Base-by-base conservation (phyloP, 1,284 basidiomycete species). In the Athelia psychrophila region DNA sequence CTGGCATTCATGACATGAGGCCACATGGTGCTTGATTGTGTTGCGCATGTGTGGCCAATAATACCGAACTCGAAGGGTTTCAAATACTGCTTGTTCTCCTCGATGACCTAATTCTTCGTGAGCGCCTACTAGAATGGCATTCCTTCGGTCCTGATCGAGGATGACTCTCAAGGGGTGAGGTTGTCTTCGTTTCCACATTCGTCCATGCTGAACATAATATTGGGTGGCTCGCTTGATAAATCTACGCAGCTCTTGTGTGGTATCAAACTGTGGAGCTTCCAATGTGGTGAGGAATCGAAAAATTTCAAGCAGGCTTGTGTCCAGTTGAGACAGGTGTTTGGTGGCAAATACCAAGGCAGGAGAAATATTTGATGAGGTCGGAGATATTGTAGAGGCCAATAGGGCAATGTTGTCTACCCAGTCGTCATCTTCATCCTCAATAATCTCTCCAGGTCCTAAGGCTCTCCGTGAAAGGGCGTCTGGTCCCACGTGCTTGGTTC, bases 1-100 rank as follows among this genome's bases (percentile, higher is more conserved):
- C 49, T 75, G 72, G 48, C 74, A 76, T 33, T 62, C 36, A 38
- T 72, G 66, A 52, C 73, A 76, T 0, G 72, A 69, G 0, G 51
- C 24, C 2, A 75, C 51, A 50, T 64, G 70, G 62, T 65, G 66
- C 2, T 60, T 49, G 10, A 74, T 53, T 50, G 75, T 64, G 0
- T 51, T 40, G 2, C 60, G 47, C 15, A 66, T 13, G 1, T 51
- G 38, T 2, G 64, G 67, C 68, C 68, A 68, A 59, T 58, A 68
- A 52, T 68, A 66, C 2, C 60, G 53, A 30, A 57, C 51, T 0
- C 20, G 3, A 16, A 64, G 15, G 1, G 56, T 38, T 0, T 44
- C 54, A 3, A 36, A 24, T 0, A 58, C 62, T 10, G 62, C 51
- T 30, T 56, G 63, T 0, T 52, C 32, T 1, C 20, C n/a, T 18